These are phyloP conservation scores for Crithidia fasciculata DNA, from an alignment of 208 protist species.

Conservation along the genomic window DNA sequence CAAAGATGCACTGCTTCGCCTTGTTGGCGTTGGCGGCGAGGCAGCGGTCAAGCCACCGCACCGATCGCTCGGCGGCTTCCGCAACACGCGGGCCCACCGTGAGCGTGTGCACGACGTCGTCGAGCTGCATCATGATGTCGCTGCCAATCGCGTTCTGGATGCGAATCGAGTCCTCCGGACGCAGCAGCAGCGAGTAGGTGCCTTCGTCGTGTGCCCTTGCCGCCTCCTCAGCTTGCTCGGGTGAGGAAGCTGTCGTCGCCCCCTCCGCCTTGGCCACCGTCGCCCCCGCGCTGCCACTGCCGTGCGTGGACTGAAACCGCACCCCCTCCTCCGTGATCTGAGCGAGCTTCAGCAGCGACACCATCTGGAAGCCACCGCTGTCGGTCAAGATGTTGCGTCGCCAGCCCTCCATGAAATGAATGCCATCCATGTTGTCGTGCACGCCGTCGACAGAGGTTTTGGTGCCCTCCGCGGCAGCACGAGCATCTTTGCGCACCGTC, in stretches of 20 bases:
- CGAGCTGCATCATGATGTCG: slow-evolving; percentile 99
- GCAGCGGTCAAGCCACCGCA: slow-evolving; percentile 99
- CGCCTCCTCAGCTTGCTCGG: slow-evolving; percentile 6
- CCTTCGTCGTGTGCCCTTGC: slow-evolving; percentile 16
- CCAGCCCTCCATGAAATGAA: slow-evolving; percentile 98
- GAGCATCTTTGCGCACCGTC: slow-evolving; percentile 68
- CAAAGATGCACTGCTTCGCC: slow-evolving; percentile 98
- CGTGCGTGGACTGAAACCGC: slow-evolving; percentile 98
- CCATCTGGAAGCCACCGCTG: slow-evolving; percentile 99
- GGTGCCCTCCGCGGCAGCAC: slow-evolving; percentile 19
- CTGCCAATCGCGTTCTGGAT: slow-evolving; percentile 99
- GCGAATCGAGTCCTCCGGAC: slow-evolving; percentile 97
- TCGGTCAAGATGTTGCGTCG: slow-evolving; percentile 97
- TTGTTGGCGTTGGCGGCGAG: slow-evolving; percentile 93
- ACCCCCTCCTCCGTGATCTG: slow-evolving; percentile 99
- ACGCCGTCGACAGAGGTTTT: slow-evolving; percentile 36
- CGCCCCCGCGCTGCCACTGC: slow-evolving; percentile 54
- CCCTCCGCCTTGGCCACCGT: slow-evolving; percentile 20
- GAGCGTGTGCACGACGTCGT: slow-evolving; percentile 96
- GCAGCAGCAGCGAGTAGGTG: slow-evolving; percentile 93
- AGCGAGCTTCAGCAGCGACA: slow-evolving; percentile 96
- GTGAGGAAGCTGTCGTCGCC: slow-evolving; percentile 1
- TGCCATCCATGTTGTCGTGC: slow-evolving; percentile 93
- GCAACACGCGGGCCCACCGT: slow-evolving; percentile 92
- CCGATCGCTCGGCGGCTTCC: slow-evolving; percentile 95